These are phyloP conservation scores for Xylariaceae sp. DNA, from an alignment of 2,329 filamentous ascomycete species.

Conservation along the genomic window DNA sequence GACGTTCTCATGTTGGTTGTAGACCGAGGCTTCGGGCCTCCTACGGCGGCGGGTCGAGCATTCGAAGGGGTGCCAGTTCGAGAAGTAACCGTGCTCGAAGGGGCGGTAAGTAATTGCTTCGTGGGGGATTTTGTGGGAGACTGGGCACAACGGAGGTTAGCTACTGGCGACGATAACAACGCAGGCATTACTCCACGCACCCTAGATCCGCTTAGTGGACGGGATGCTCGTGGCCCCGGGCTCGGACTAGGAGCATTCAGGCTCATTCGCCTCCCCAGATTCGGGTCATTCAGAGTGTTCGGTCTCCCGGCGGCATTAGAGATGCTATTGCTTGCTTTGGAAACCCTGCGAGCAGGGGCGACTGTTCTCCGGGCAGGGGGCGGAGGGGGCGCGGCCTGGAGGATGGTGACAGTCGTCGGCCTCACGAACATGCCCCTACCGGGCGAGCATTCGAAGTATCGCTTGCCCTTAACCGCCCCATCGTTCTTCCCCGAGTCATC, in stretches of 20 bases:
- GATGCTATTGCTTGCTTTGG: slow-evolving; percentile 27
- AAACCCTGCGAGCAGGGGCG: slow-evolving; percentile 37
- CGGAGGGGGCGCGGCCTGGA: slow-evolving; percentile 43
- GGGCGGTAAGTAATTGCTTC: slow-evolving; percentile 57
- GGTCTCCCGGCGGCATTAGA: slow-evolving; percentile 38
- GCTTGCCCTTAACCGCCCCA: slow-evolving; percentile 78
- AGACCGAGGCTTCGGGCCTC: slow-evolving; percentile 46
- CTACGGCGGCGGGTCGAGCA: slow-evolving; percentile 40
- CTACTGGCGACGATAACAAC: neutral
- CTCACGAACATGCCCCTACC: slow-evolving; percentile 79
- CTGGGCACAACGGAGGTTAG: slow-evolving; percentile 35
- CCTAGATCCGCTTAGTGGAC: slow-evolving; percentile 52
- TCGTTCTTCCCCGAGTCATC: slow-evolving; percentile 86
- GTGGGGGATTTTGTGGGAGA: slow-evolving; percentile 76
- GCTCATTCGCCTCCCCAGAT: slow-evolving; percentile 58
- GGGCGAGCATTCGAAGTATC: slow-evolving; percentile 82
- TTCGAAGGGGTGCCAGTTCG: slow-evolving; percentile 61
- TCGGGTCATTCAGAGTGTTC: slow-evolving; percentile 49
- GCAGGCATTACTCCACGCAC: slow-evolving; percentile 36
- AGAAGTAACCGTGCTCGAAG: slow-evolving; percentile 53
- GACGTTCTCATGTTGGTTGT: slow-evolving; percentile 54
- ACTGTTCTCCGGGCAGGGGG: slow-evolving; percentile 35
- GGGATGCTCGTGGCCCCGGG: slow-evolving; percentile 53
- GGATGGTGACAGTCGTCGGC: slow-evolving; percentile 59
- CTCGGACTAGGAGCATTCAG: slow-evolving; percentile 68